Evolutionary conservation across 2,329 filamentous ascomycete genomes (phyloP).

Genomic region (Pseudopyrenochaeta lycopersici): DNA sequence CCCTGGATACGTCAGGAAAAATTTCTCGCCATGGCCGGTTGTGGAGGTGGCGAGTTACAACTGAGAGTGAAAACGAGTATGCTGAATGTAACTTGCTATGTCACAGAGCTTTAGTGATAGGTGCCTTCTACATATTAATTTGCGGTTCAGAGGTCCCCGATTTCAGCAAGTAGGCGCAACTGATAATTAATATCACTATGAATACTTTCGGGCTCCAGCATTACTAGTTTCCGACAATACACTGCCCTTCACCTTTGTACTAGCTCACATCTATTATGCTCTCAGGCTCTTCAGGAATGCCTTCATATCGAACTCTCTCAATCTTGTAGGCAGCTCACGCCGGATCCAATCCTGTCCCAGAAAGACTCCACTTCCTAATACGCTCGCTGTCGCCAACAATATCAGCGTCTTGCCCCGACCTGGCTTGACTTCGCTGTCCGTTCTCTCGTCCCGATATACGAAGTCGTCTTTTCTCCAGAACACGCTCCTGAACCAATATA

Average conservation of each 20-base stretch:
- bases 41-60: background rate
- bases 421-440: constrained; percentile 25
- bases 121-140: no score
- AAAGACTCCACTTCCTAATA: constrained; percentile 19
- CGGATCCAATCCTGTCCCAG: constrained; percentile 22
- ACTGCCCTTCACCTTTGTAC: background rate
- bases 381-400: constrained; percentile 11
- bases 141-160: background rate
- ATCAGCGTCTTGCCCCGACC: constrained; percentile 14
- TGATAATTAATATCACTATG: background rate
- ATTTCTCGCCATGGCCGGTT: background rate
- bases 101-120: no score
- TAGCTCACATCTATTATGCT: background rate
- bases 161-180: background rate
- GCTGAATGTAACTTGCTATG: background rate
- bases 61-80: background rate
- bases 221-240: background rate
- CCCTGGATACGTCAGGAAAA: background rate
- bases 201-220: background rate
- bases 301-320: constrained; percentile 15
- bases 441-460: constrained; percentile 36
- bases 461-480: constrained; percentile 55
- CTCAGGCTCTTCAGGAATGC: constrained; percentile 6
- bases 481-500: constrained; percentile 59
- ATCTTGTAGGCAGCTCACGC: constrained; percentile 18